Percentiles rank a stretch among this genome's conserved stretches.
Conservation (phyloP, 768 basidiomycete genomes). For the Kwoniella europaea region DNA sequence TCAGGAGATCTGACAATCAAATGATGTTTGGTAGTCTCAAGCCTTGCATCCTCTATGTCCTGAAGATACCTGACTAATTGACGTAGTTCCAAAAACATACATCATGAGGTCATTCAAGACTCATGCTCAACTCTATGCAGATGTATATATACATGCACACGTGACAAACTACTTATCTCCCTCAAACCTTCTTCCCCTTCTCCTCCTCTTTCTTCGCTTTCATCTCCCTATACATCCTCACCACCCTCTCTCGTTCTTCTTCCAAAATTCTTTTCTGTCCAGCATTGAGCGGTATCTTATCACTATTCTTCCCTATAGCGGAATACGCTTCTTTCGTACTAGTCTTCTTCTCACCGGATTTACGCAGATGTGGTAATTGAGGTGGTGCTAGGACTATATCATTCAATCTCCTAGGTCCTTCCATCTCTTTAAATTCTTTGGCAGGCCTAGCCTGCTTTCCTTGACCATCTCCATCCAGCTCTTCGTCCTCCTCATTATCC, state of each 20-base stretch:
- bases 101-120: too few relatives aligned
- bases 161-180: neutral
- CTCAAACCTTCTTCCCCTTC: conserved; percentile 20
- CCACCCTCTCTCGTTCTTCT: conserved; percentile 55
- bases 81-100: too few relatives aligned
- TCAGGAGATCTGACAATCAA: too few relatives aligned
- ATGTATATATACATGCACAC: neutral
- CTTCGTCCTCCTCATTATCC: conserved; percentile 14
- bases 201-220: conserved; percentile 47
- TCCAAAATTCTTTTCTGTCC: conserved; percentile 53
- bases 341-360: conserved; percentile 13
- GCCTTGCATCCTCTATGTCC: too few relatives aligned
- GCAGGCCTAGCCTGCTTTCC: conserved; percentile 9
- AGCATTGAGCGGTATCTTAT: conserved; percentile 43
- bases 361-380: conserved; percentile 40
- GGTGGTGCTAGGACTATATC: conserved; percentile 56
- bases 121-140: too few relatives aligned
- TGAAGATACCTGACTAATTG: too few relatives aligned
- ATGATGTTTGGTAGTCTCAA: too few relatives aligned
- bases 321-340: conserved; percentile 25
- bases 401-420: conserved; percentile 40
- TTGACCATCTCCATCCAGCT: conserved; percentile 16
- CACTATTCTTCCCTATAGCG: conserved; percentile 27
- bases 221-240: conserved; percentile 55
- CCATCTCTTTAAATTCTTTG: conserved; percentile 39